These are phyloP conservation scores for Vaccinium corymbosum DNA, from an alignment of 148 eudicot genomes.

Conservation along the genomic window DNA sequence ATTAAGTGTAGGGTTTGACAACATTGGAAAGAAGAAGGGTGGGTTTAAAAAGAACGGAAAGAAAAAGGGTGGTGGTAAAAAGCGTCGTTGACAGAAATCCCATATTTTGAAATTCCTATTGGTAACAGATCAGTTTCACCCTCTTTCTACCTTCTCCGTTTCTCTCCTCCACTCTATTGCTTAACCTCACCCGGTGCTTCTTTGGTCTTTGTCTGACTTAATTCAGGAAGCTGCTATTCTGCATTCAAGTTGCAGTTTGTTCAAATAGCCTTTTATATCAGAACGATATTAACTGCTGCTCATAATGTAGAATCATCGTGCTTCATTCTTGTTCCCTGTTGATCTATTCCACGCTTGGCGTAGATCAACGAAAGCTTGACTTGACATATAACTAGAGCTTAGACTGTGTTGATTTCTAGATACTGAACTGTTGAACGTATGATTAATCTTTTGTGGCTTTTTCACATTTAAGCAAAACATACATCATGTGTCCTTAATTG, in stretches of 20 bases:
- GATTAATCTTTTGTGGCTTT: not conserved
- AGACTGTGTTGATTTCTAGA: not conserved
- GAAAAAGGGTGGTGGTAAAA: slow-evolving; percentile 60
- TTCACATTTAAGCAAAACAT: not conserved
- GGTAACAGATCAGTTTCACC: not conserved
- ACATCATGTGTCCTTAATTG: not conserved
- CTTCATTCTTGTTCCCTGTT: not conserved
- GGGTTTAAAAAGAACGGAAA: slow-evolving; percentile 59
- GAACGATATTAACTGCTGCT: not conserved
- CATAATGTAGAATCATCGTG: not conserved
- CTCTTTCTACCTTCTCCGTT: not conserved
- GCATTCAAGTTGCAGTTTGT: not conserved
- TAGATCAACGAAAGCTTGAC: not conserved
- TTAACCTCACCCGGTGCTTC: not conserved
- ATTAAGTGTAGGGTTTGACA: slow-evolving; percentile 1
- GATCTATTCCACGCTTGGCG: not conserved
- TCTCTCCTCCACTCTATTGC: not conserved
- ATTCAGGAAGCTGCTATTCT: not conserved
- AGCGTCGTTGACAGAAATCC: slow-evolving; percentile 32
- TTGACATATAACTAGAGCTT: not conserved
- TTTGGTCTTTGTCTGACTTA: not conserved
- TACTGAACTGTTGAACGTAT: not conserved
- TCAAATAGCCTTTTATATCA: not conserved
- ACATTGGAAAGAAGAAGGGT: slow-evolving; percentile 43
- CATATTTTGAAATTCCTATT: not conserved